phyloP scores from a whole-genome alignment of 1,284 basidiomycete species.

The Cystobasidium sp. region DNA sequence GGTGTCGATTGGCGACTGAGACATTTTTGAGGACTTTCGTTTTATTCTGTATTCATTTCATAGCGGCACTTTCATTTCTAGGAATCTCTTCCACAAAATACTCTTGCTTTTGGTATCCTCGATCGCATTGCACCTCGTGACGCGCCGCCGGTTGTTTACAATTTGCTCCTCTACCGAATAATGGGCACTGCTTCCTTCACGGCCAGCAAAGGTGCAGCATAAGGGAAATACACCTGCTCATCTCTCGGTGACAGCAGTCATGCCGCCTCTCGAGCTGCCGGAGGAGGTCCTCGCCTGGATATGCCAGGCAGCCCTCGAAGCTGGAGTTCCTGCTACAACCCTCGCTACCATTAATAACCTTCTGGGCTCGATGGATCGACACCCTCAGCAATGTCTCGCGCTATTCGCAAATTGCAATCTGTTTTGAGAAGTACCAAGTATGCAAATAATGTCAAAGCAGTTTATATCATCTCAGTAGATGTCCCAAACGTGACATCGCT shows the following conservation, averaged over 20 bases:
- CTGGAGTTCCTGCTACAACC: neutral
- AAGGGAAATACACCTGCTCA: no score
- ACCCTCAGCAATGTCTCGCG: neutral
- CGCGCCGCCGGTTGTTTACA: no score
- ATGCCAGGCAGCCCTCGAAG: slow-evolving; percentile 11
- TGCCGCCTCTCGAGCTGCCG: neutral
- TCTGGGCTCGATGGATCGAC: neutral
- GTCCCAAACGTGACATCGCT: no score
- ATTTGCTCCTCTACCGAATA: no score
- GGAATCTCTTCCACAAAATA: neutral
- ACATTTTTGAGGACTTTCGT: no score
- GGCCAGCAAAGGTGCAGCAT: no score
- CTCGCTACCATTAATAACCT: slow-evolving; percentile 9
- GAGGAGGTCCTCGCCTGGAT: slow-evolving; percentile 19
- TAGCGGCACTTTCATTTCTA: neutral
- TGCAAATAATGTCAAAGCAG: slow-evolving; percentile 3
- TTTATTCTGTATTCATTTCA: neutral
- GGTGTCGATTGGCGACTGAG: no score
- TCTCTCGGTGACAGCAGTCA: neutral
- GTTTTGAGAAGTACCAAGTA: neutral
- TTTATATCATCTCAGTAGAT: neutral
- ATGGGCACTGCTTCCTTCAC: no score
- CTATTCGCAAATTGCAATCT: slow-evolving; percentile 21
- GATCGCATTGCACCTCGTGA: neutral
- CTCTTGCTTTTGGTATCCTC: neutral